Conservation (phyloP, 2,329 filamentous ascomycete genomes). For the Botrytis byssoidea region DNA sequence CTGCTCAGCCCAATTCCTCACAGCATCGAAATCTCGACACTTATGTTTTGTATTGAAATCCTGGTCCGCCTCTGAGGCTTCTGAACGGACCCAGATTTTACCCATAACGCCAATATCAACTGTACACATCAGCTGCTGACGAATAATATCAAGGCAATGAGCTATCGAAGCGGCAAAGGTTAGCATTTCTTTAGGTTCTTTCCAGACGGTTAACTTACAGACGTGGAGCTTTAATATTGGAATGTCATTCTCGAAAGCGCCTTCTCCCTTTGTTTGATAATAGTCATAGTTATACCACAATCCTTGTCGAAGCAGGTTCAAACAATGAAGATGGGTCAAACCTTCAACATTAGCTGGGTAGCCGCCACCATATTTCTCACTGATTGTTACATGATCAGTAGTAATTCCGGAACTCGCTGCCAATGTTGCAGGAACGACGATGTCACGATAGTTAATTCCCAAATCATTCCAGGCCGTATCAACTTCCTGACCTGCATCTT, state of each 20-base stretch:
- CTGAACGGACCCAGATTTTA: conserved; percentile 51
- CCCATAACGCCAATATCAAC: conserved; percentile 52
- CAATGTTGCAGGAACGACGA: neutral
- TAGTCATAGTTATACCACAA: conserved; percentile 54
- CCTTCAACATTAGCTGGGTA: conserved; percentile 4
- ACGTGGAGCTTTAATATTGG: conserved; percentile 49
- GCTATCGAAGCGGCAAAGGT: conserved; percentile 33
- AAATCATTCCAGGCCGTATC: conserved; percentile 1
- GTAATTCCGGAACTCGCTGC: neutral
- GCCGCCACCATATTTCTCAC: neutral
- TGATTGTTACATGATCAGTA: neutral
- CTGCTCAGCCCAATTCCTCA: conserved; percentile 50
- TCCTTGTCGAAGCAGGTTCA: conserved; percentile 51
- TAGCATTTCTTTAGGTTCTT: neutral
- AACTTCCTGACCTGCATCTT: neutral
- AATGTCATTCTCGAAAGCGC: conserved; percentile 50
- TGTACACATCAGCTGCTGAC: conserved; percentile 56
- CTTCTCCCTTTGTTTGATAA: conserved; percentile 45
- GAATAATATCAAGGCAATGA: conserved; percentile 54
- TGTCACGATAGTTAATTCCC: neutral
- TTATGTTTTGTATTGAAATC: conserved; percentile 55
- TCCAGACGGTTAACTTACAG: neutral
- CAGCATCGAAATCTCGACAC: conserved; percentile 52
- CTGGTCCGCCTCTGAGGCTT: conserved; percentile 44
- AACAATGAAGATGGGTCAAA: conserved; percentile 8